A percentile compares a stretch with the other conserved stretches of the same genome.
phyloP scores from a whole-genome alignment of 2,329 filamentous ascomycete species.

The Xylariales sp. region DNA sequence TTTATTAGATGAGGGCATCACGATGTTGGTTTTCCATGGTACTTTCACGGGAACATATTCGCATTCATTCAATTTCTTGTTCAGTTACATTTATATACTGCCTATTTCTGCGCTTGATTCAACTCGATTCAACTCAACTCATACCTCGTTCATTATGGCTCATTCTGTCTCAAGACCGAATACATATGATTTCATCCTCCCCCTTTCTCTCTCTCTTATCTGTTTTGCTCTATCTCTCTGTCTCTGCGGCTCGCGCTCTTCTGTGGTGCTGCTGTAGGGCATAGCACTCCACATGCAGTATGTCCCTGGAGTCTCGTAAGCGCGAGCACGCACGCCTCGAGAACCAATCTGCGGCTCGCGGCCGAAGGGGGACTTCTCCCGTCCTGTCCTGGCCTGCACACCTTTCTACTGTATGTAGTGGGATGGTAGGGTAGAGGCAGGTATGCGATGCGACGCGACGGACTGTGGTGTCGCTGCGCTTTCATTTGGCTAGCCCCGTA shows the following conservation, averaged over 20 bases:
- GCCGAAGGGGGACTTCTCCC: too few species aligned
- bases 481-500: too few species aligned
- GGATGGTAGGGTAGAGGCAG: too few species aligned
- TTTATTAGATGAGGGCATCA: conserved; percentile 5
- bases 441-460: too few species aligned
- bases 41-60: neutral
- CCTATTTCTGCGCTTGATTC: neutral
- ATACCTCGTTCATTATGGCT: conserved; percentile 30
- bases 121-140: too few species aligned
- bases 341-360: neutral
- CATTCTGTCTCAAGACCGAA: conserved; percentile 30
- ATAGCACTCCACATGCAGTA: neutral
- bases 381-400: too few species aligned
- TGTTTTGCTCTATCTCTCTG: neutral
- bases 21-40: conserved; percentile 5
- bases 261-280: neutral
- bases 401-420: too few species aligned
- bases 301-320: neutral
- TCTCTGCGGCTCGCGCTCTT: neutral
- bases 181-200: conserved; percentile 28
- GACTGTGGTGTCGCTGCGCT: too few species aligned
- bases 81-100: conserved; percentile 22
- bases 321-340: neutral
- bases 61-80: neutral
- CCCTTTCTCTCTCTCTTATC: neutral